Evolutionary conservation across 192 early-diverging fungal genomes (phyloP).

Genomic region (Backusella tuberculispora): DNA sequence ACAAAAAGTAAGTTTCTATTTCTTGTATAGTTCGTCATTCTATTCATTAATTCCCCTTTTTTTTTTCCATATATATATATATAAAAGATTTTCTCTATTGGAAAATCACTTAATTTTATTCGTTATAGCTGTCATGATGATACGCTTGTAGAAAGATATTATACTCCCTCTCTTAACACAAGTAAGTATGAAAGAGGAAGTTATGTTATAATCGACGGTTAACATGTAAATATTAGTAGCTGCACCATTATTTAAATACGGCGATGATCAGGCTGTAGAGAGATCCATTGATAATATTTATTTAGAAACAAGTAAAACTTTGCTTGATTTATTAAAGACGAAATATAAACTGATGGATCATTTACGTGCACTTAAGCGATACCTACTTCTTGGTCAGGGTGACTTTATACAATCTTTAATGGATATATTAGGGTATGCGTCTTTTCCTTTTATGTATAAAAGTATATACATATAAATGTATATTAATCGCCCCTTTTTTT

Average conservation of each 20-base stretch:
- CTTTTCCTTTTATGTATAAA: not conserved
- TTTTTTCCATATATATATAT: slow-evolving; percentile 4
- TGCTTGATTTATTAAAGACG: slow-evolving; percentile 77
- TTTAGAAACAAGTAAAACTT: slow-evolving; percentile 67
- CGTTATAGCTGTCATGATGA: slow-evolving; percentile 67
- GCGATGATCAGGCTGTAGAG: slow-evolving; percentile 72
- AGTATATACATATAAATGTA: not conserved
- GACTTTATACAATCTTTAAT: slow-evolving; percentile 93
- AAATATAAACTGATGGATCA: slow-evolving; percentile 88
- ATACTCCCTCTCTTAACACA: not conserved
- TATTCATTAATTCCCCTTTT: not conserved
- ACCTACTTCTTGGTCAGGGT: slow-evolving; percentile 90
- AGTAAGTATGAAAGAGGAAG: not conserved
- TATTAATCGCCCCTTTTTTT: slow-evolving; percentile 1
- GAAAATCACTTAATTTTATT: slow-evolving; percentile 87
- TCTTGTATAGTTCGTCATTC: not conserved
- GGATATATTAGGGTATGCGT: slow-evolving; percentile 82
- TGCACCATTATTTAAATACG: slow-evolving; percentile 59
- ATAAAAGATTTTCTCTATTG: slow-evolving; percentile 76
- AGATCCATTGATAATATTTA: slow-evolving; percentile 75
- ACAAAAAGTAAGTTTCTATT: slow-evolving; percentile 63
- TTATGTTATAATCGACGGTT: not conserved
- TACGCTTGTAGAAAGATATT: slow-evolving; percentile 38
- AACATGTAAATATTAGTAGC: not conserved
- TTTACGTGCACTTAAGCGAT: slow-evolving; percentile 83